Evolutionary conservation across 2,329 filamentous ascomycete genomes (phyloP).

Genomic region (Chaetomiaceae sp.): DNA sequence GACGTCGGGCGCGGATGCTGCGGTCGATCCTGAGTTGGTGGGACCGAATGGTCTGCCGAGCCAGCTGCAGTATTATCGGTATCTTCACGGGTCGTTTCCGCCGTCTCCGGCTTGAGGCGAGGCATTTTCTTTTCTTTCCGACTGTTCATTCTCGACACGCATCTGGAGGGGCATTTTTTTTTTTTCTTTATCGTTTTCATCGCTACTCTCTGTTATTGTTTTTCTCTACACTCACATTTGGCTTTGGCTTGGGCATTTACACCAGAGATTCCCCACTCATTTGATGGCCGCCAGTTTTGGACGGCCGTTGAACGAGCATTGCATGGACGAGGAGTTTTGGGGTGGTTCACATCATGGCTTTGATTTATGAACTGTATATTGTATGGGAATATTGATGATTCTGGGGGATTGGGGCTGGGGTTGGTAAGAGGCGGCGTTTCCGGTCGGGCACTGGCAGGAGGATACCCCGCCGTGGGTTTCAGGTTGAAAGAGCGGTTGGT

Average conservation of each 20-base stretch:
- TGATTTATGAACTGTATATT: conserved; percentile 12
- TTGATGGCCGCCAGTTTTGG: conserved; percentile 8
- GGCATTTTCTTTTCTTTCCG: not conserved
- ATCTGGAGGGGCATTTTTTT: not conserved
- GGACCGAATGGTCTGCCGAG: not conserved
- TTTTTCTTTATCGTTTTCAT: not conserved
- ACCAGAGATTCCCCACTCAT: conserved; percentile 15
- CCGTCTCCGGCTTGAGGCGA: not conserved
- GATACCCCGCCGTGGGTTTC: not conserved
- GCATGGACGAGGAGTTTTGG: conserved; percentile 16
- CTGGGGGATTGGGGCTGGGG: not conserved
- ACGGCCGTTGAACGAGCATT: conserved; percentile 11
- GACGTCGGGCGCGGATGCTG: not conserved
- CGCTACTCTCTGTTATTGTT: not conserved
- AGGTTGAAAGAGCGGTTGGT: no score
- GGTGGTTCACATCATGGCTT: not conserved
- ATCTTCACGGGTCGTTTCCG: not conserved
- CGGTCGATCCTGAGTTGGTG: not conserved
- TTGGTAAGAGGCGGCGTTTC: conserved; percentile 3
- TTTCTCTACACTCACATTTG: conserved; percentile 2
- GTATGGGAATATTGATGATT: conserved; percentile 4
- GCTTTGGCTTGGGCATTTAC: conserved; percentile 12
- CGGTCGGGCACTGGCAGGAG: conserved; percentile 5
- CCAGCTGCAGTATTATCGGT: not conserved
- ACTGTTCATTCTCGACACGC: no score